Percentiles rank a stretch among this genome's conserved stretches.
Evolutionary conservation across 2,329 filamentous ascomycete genomes (phyloP).

Genomic region (Sporothrix phasma): DNA sequence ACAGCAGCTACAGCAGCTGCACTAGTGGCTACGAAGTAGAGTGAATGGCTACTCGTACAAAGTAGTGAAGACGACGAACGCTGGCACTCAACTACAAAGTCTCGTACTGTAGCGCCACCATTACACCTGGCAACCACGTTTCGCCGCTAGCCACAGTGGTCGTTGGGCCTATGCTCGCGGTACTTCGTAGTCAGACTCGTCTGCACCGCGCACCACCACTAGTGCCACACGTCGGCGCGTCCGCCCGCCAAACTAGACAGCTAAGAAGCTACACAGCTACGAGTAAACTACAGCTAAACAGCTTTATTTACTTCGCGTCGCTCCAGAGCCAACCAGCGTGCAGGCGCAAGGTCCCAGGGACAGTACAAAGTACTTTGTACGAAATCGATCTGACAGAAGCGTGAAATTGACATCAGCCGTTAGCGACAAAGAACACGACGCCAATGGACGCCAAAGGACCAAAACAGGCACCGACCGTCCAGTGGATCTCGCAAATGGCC

Average conservation of each 20-base stretch:
- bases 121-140: constrained; percentile 14
- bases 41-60: too few relatives aligned
- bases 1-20: background rate
- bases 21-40: too few relatives aligned
- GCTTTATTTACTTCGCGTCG: constrained; percentile 15
- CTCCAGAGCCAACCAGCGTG: background rate
- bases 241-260: background rate
- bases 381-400: background rate
- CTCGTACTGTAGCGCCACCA: background rate
- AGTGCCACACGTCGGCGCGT: background rate
- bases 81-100: too few relatives aligned
- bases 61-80: background rate
- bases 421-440: background rate
- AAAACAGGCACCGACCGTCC: background rate
- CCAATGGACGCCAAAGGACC: background rate
- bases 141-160: background rate
- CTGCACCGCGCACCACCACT: background rate
- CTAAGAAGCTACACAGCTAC: too few relatives aligned
- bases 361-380: too few relatives aligned
- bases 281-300: too few relatives aligned
- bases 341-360: background rate
- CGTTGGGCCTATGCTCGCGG: background rate
- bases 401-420: too few relatives aligned
- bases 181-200: background rate
- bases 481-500: background rate